Evolutionary conservation across 129 eudicot species (phyloP).

Genomic region (Arctium lappa): DNA sequence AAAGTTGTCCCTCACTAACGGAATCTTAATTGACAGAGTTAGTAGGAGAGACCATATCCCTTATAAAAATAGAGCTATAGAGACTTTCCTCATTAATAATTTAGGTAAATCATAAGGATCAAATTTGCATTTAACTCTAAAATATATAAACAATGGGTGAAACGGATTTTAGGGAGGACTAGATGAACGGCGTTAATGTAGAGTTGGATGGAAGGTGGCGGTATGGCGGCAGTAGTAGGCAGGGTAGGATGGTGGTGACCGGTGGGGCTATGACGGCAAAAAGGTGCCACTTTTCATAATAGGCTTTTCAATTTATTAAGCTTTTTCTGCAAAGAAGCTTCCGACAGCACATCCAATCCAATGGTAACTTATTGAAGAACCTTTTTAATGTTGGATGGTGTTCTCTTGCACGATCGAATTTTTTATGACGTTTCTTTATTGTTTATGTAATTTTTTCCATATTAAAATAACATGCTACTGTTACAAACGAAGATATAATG

Average conservation of each 20-base stretch:
- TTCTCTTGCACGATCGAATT: neutral
- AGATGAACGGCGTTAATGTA: neutral
- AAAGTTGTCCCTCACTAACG: too few species aligned
- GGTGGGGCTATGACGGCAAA: neutral
- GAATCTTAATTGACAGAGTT: too few species aligned
- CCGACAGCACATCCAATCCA: neutral
- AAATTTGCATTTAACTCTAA: too few species aligned
- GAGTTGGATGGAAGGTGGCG: neutral
- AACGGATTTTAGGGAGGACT: neutral
- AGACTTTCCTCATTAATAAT: too few species aligned
- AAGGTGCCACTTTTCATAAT: neutral
- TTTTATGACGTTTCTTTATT: neutral
- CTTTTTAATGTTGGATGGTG: neutral
- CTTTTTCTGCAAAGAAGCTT: neutral
- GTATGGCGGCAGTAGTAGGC: neutral
- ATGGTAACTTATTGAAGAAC: neutral
- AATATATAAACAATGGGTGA: too few species aligned
- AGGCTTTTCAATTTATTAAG: neutral
- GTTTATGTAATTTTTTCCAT: neutral
- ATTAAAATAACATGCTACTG: too few species aligned
- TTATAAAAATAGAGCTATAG: too few species aligned
- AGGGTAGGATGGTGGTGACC: neutral
- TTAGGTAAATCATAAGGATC: too few species aligned
- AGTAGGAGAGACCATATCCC: too few species aligned
- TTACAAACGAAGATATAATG: too few species aligned